Evolutionary conservation across 495 filamentous ascomycete species (phyloP), one percentile per base, ranked within the genome.

Genomic region (Xylaria scruposa): DNA sequence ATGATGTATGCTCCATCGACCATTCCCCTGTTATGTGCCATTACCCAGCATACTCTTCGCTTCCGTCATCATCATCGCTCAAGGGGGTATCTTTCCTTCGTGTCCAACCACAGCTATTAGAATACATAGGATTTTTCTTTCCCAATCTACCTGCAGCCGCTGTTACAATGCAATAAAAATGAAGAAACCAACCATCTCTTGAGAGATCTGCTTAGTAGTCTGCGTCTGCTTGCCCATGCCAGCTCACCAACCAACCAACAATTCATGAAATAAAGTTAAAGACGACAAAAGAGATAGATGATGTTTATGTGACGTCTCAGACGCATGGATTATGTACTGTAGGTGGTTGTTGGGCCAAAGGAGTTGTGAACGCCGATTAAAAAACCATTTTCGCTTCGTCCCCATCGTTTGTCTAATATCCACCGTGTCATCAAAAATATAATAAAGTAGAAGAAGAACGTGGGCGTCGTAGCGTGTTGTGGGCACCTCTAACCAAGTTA

Each of bases 401-500:
- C 47, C 49, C 61, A 59, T 71, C 69, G 10, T 56, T 42, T 59
- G 61, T 66, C 69, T 71, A 71, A 71, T 0, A 66, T 47, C 69
- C 69, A 63, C 69, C 69, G 26, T 54, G 49, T 69, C 67, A 61
- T 66, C 58, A 71, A 64, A 38, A 54, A 69, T 42, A 54, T 40
- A 71, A 60, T 21, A 54, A 65, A 74, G 49, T 29, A 44, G 63
- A 42, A 44, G 68, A 62, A 64, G 58, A 67, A 56, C 71, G 44
- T 65, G 73, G 67, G 64, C 72, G 73, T 77, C 74, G 76, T 76
- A 66, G 76, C 53, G 68, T 63, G 47, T 64, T 76, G 74, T 70
- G 72, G 77, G 72, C 78, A 79, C 76, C 78, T 80, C 76, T 78
- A 79, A 68, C 77, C 61, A 79, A 77, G 70, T 75, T 71, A 66